Percentiles rank a stretch among this genome's conserved stretches.
Conservation (phyloP, 129 eudicot species). For the Lactuca sativa region DNA sequence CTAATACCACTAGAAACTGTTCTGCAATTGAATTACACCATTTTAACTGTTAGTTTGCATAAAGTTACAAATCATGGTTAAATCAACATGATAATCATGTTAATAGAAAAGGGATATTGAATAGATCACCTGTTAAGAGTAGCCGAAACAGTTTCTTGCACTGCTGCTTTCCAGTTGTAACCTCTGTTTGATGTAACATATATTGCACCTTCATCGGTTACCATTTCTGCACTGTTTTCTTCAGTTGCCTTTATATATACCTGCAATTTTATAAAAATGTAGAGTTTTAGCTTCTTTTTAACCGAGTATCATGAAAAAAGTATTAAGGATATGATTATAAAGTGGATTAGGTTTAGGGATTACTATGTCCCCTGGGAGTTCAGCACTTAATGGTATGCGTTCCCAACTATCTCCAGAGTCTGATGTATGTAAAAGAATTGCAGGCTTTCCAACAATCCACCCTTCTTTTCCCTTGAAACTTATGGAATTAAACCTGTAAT, state of each 20-base stretch:
- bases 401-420: conserved; percentile 96
- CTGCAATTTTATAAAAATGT: conserved; percentile 35
- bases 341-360: conserved; percentile 1
- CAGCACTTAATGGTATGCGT: conserved; percentile 88
- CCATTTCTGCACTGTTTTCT: conserved; percentile 98
- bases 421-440: conserved; percentile 82
- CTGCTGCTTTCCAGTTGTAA: conserved; percentile 98
- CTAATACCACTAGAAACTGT: conserved; percentile 99
- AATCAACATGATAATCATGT: neutral
- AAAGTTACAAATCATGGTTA: conserved; percentile 12
- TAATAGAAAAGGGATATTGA: neutral
- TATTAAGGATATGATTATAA: neutral
- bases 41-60: conserved; percentile 22
- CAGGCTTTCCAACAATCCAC: conserved; percentile 98
- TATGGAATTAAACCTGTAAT: conserved; percentile 88
- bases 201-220: conserved; percentile 98
- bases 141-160: conserved; percentile 99
- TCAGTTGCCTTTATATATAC: conserved; percentile 90
- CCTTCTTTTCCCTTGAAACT: conserved; percentile 96
- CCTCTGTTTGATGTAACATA: conserved; percentile 91
- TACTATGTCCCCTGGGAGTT: conserved; percentile 99
- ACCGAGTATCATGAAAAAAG: neutral
- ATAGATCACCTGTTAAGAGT: conserved; percentile 84
- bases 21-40: conserved; percentile 63
- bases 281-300: neutral